Percentiles rank a stretch among this genome's conserved stretches.
phyloP scores from a whole-genome alignment of 2,329 filamentous ascomycete genomes.

The Pseudonectria buxi region DNA sequence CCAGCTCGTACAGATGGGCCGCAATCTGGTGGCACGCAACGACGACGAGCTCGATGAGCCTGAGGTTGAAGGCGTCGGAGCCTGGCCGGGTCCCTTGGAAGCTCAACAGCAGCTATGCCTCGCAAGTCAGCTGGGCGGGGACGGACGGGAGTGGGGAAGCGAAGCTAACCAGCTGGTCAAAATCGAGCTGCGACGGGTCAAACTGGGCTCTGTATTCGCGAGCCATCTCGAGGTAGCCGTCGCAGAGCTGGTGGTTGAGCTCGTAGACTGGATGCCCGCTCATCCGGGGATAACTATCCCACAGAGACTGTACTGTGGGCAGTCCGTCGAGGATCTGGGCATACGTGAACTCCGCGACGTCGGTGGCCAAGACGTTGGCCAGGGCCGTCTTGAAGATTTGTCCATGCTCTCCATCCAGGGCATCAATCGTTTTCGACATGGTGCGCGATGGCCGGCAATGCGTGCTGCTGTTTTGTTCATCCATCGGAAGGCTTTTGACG shows the following conservation, averaged over 20 bases:
- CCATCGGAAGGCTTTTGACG: no score
- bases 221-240: constrained; percentile 4
- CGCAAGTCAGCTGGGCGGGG: not conserved
- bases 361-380: not conserved
- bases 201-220: constrained; percentile 1
- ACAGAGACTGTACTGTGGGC: not conserved
- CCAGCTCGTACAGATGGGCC: constrained; percentile 2
- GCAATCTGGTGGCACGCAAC: constrained; percentile 3
- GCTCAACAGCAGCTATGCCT: not conserved
- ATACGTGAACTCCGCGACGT: not conserved
- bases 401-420: not conserved
- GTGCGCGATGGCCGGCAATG: no score
- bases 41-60: constrained; percentile 6
- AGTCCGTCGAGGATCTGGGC: constrained; percentile 3
- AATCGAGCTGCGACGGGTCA: not conserved
- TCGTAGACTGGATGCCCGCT: not conserved
- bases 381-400: not conserved
- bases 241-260: not conserved
- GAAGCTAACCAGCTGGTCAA: not conserved
- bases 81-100: not conserved
- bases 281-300: not conserved
- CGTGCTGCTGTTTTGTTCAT: no score
- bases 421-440: not conserved
- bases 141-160: not conserved
- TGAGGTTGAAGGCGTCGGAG: constrained; percentile 1